Conservation (phyloP, 345 rosid genomes). For the Eutrema heterophyllum region DNA sequence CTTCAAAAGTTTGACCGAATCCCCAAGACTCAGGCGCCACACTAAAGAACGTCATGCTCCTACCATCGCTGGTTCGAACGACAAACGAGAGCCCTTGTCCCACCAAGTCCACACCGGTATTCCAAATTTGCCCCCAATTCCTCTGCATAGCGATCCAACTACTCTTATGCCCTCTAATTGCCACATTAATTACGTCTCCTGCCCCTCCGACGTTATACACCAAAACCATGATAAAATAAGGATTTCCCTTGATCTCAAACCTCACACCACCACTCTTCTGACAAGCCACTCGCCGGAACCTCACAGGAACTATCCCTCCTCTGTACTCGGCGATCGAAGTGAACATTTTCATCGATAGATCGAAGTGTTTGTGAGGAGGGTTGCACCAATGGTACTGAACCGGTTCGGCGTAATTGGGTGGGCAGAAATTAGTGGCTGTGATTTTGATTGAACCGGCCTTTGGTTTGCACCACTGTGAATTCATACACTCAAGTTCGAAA, state of each 20-base stretch:
- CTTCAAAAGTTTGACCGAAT: slow-evolving; percentile 45
- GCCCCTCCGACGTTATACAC: slow-evolving; percentile 50
- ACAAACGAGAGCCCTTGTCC: slow-evolving; percentile 51
- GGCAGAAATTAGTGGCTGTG: slow-evolving; percentile 35
- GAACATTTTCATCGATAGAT: slow-evolving; percentile 28
- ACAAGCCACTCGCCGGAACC: slow-evolving; percentile 19
- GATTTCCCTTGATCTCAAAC: slow-evolving; percentile 30
- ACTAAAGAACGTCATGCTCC: slow-evolving; percentile 21
- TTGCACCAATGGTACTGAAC: slow-evolving; percentile 22
- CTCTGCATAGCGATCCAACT: slow-evolving; percentile 42
- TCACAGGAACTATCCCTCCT: slow-evolving; percentile 32
- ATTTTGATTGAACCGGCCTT: slow-evolving; percentile 41
- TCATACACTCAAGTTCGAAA: slow-evolving; percentile 47
- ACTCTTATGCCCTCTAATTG: slow-evolving; percentile 32
- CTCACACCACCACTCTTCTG: slow-evolving; percentile 26
- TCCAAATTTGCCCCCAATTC: slow-evolving; percentile 68
- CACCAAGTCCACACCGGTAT: background rate
- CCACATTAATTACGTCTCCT: slow-evolving; percentile 39
- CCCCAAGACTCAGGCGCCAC: slow-evolving; percentile 40
- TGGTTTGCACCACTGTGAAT: slow-evolving; percentile 48
- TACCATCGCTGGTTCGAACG: slow-evolving; percentile 41
- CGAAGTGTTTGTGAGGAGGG: slow-evolving; percentile 30
- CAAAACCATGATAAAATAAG: slow-evolving; percentile 28
- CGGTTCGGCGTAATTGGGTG: slow-evolving; percentile 25
- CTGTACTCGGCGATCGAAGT: slow-evolving; percentile 13